These are phyloP conservation scores for Hypoxylon crocopeplum DNA, from an alignment of 495 filamentous ascomycete genomes.

Conservation along the genomic window DNA sequence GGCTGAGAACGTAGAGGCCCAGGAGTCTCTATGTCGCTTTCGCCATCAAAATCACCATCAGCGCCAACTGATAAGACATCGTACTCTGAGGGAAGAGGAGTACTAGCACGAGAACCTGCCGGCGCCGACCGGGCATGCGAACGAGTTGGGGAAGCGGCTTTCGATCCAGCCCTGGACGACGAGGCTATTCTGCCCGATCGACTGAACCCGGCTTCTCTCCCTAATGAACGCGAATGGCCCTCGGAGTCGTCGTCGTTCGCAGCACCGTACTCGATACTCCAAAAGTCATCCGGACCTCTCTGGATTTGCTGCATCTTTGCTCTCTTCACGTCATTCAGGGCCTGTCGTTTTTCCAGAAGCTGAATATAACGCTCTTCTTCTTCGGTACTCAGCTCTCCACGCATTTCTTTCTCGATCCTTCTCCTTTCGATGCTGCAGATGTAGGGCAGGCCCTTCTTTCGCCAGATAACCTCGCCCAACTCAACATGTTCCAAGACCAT, in stretches of 20 bases:
- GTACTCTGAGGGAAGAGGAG: conserved; percentile 52
- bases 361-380: conserved; percentile 69
- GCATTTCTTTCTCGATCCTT: conserved; percentile 74
- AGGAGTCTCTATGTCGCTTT: conserved; percentile 55
- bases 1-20: conserved; percentile 54
- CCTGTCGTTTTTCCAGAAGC: conserved; percentile 62
- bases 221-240: conserved; percentile 42
- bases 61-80: conserved; percentile 43
- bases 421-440: conserved; percentile 82
- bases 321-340: conserved; percentile 61
- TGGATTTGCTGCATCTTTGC: conserved; percentile 48
- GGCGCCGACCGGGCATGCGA: conserved; percentile 53
- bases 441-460: conserved; percentile 79
- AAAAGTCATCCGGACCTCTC: conserved; percentile 63
- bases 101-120: conserved; percentile 53
- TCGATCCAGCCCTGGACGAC: conserved; percentile 47
- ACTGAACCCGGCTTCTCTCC: conserved; percentile 38
- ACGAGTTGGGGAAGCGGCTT: conserved; percentile 50
- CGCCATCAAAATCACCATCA: conserved; percentile 35
- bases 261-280: conserved; percentile 83
- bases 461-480: conserved; percentile 91
- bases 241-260: conserved; percentile 65
- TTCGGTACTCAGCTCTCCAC: conserved; percentile 63
- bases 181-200: conserved; percentile 27
- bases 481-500: conserved; percentile 95